phyloP scores from a whole-genome alignment of 2,329 filamentous ascomycete species.

The Penicillium griseofulvum region DNA sequence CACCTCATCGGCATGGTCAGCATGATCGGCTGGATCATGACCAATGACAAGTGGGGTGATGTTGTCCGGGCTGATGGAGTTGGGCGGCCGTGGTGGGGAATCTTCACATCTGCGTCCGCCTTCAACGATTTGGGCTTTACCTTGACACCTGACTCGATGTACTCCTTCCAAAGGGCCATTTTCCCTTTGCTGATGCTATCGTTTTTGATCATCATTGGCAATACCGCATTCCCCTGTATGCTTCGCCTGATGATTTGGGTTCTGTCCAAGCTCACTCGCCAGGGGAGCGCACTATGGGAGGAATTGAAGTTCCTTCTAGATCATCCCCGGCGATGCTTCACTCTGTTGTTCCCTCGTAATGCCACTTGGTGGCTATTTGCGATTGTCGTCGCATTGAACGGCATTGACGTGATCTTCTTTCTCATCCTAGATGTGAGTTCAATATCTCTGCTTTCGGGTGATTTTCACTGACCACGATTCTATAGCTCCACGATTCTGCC shows the following conservation, averaged over 20 bases:
- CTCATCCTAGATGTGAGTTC: slow-evolving; percentile 78
- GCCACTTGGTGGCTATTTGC: slow-evolving; percentile 96
- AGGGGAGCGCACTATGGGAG: slow-evolving; percentile 73
- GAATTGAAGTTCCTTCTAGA: slow-evolving; percentile 88
- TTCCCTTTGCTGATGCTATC: slow-evolving; percentile 74
- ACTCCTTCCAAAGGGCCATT: slow-evolving; percentile 74
- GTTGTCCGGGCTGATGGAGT: slow-evolving; percentile 63
- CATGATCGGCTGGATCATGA: slow-evolving; percentile 76
- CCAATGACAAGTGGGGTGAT: slow-evolving; percentile 59
- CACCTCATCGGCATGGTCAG: slow-evolving; percentile 72
- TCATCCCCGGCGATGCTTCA: slow-evolving; percentile 94
- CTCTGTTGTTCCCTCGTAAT: slow-evolving; percentile 81
- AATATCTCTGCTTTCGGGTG: neutral
- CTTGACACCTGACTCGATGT: slow-evolving; percentile 90
- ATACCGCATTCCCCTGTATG: slow-evolving; percentile 94
- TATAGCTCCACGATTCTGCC: slow-evolving; percentile 66
- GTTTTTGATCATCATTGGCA: slow-evolving; percentile 90
- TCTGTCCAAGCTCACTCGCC: slow-evolving; percentile 63
- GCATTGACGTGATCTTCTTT: slow-evolving; percentile 83
- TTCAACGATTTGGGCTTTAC: slow-evolving; percentile 97
- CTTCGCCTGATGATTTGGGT: slow-evolving; percentile 90
- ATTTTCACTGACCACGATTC: slow-evolving; percentile 12
- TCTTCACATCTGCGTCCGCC: slow-evolving; percentile 82
- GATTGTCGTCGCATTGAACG: slow-evolving; percentile 78
- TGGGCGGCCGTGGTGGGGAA: slow-evolving; percentile 78